Conservation (phyloP, 441 rosid genomes). For the Gossypium aridum region DNA sequence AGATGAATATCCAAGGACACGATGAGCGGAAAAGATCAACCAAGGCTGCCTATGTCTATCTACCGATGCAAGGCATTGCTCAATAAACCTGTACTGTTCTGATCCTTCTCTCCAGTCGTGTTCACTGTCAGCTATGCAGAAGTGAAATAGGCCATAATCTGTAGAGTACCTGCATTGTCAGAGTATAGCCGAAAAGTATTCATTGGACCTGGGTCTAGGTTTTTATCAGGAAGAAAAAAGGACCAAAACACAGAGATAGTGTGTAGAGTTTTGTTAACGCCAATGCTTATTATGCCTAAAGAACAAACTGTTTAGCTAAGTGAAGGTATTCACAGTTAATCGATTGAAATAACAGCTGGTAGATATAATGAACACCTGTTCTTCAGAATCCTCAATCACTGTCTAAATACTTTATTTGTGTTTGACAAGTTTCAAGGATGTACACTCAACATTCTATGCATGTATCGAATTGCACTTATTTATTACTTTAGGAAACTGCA, state of each 20-base stretch:
- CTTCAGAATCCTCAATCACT: not conserved
- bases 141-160: constrained; percentile 84
- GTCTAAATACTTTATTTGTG: not conserved
- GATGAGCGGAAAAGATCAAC: constrained; percentile 85
- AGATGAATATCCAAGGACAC: constrained; percentile 83
- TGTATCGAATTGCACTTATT: not conserved
- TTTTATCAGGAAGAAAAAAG: not conserved
- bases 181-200: not conserved
- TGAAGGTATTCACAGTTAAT: not conserved
- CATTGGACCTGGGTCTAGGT: not conserved
- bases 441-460: not conserved
- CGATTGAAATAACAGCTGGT: not conserved
- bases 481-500: not conserved
- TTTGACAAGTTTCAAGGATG: not conserved
- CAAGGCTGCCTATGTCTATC: constrained; percentile 88
- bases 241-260: not conserved
- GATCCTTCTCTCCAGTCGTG: constrained; percentile 96
- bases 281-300: not conserved
- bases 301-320: not conserved
- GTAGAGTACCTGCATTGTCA: constrained; percentile 62
- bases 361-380: not conserved
- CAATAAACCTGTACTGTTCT: constrained; percentile 73
- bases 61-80: constrained; percentile 72
- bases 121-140: constrained; percentile 88
- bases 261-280: not conserved